Base-by-base conservation (phyloP, 78 protist genomes). In the Monocercomonoides exilis region DNA sequence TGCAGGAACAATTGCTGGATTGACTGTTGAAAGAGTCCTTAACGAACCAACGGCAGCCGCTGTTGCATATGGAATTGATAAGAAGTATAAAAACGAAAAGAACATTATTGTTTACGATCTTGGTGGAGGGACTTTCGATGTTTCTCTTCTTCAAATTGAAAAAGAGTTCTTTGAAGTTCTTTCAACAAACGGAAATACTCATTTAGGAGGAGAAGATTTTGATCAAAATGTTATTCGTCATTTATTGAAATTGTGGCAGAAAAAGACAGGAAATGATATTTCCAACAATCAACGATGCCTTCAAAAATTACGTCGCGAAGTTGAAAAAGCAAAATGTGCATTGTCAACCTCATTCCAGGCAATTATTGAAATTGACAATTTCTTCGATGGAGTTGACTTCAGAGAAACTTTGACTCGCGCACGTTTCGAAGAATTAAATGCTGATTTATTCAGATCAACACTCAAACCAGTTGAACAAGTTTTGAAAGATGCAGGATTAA, bases 121-220 rank as follows among this genome's bases (percentile, higher is more conserved):
- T 5, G 99, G 99, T 34, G 99, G 98, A 3, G 99, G 99, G 33
- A 98, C 99, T 45, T 98, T 98, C 87, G 99, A 96, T 85, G 99
- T 98, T 46, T 95, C 99, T 3, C 87, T 98, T 70, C 94, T 97
- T 43, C 90, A 97, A 84, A 95, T 95, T 54, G 97, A 95, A 81
- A 79, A 92, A 85, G 99, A 99, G 45, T 96, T 97, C 33, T 98
- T 97, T 85, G 99, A 97, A 92, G 99, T 98, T n/a, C 44, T 91
- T 33, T 84, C 86, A 45, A 98, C 99, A 54, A 82, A 54, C 90
- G 99, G 99, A 36, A 98, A 98, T 91, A 96, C 99, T 35, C 99
- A 96, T 81, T 84, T 98, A 43, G 99, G 99, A 34, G 99, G 99
- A 21, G 98, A 97, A 89, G 99, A 98, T 90, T 98, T 98, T 86